phyloP scores from a whole-genome alignment of 1,284 basidiomycete species.

The Irpex rosettiformis region DNA sequence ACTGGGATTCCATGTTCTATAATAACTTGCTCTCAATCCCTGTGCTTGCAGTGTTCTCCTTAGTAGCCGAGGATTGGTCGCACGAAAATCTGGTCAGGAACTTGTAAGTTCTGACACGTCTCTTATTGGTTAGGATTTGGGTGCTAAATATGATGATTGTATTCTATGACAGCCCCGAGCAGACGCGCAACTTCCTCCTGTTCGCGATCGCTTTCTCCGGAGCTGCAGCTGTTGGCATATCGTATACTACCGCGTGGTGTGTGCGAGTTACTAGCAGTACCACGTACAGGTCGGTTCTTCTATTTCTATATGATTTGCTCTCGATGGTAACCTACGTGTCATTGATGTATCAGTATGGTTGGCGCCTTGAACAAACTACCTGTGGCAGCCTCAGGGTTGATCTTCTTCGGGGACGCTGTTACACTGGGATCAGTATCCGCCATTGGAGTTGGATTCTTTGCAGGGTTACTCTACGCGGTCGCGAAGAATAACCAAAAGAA shows the following conservation, averaged over 20 bases:
- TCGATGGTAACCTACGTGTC: conserved; percentile 11
- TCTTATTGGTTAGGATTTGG: not conserved
- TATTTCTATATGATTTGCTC: conserved; percentile 1
- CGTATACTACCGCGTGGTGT: conserved; percentile 99
- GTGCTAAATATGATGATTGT: not conserved
- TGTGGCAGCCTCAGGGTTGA: conserved; percentile 93
- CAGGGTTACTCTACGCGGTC: conserved; percentile 86
- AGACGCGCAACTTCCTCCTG: conserved; percentile 78
- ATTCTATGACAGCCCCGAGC: conserved; percentile 61
- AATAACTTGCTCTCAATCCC: conserved; percentile 97
- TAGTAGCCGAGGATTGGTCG: conserved; percentile 92
- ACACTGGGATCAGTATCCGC: conserved; percentile 88
- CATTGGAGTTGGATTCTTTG: conserved; percentile 87
- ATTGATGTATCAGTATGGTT: conserved; percentile 99
- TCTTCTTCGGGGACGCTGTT: conserved; percentile 91
- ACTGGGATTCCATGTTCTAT: conserved; percentile 99
- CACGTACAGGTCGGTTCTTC: conserved; percentile 76
- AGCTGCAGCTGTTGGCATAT: conserved; percentile 95
- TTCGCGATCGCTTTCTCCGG: conserved; percentile 94
- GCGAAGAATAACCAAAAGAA: conserved; percentile 89
- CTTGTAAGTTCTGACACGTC: conserved; percentile 62
- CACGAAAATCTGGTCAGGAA: conserved; percentile 74
- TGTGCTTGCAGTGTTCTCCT: conserved; percentile 79
- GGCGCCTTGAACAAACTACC: conserved; percentile 98
- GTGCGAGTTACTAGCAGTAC: conserved; percentile 95